A percentile compares a stretch with the other conserved stretches of the same genome.
These are phyloP conservation scores for Phycomyces nitens DNA, from an alignment of 192 early-diverging fungal species.

Conservation along the genomic window DNA sequence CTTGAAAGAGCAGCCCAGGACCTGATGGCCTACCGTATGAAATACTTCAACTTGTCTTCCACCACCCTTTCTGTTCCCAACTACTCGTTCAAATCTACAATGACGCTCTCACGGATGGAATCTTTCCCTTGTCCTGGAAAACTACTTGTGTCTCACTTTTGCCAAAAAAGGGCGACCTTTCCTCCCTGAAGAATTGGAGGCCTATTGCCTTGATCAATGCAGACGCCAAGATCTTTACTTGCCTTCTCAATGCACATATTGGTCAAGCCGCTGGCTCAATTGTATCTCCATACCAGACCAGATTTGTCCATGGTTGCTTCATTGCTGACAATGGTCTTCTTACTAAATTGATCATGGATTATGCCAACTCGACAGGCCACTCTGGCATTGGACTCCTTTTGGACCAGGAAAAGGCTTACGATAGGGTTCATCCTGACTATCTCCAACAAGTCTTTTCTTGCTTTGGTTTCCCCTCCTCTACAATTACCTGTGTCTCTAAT, in stretches of 20 bases:
- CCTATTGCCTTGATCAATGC: conserved; percentile 22
- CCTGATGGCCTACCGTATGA: conserved; percentile 10
- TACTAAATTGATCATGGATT: neutral
- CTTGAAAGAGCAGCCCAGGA: conserved; percentile 7
- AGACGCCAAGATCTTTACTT: conserved; percentile 24
- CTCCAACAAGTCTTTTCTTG: neutral
- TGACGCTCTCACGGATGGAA: neutral
- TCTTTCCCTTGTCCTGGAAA: conserved; percentile 1
- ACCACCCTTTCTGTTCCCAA: neutral
- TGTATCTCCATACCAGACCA: conserved; percentile 17
- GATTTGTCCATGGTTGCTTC: conserved; percentile 13
- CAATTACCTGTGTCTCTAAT: neutral
- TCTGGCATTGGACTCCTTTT: conserved; percentile 14
- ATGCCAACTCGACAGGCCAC: neutral
- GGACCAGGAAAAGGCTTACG: conserved; percentile 33
- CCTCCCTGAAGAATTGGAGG: conserved; percentile 15
- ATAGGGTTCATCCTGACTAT: conserved; percentile 25
- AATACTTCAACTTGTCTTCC: neutral
- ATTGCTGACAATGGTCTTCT: conserved; percentile 24
- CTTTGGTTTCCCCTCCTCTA: conserved; percentile 8
- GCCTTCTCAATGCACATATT: neutral
- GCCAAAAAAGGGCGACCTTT: conserved; percentile 29
- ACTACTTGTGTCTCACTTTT: conserved; percentile 20
- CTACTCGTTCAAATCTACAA: neutral
- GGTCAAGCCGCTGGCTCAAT: neutral